Percentiles rank a stretch among this genome's conserved stretches.
Conservation (phyloP, 352 stramenopile genomes). For the Pythium phragmitis region DNA sequence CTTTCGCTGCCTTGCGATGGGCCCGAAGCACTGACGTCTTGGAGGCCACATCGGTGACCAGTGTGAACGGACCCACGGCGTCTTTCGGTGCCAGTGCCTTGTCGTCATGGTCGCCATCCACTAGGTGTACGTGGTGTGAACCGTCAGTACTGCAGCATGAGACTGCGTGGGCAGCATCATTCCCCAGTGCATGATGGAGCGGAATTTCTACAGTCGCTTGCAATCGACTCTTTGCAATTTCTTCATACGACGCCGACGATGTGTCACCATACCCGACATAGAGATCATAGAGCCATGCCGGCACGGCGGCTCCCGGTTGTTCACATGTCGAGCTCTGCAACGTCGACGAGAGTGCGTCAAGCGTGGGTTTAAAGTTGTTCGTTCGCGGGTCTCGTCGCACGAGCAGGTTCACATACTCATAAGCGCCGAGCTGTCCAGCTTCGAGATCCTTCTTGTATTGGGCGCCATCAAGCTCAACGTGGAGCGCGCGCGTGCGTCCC, state of each 20-base stretch:
- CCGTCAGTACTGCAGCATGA: conserved; percentile 29
- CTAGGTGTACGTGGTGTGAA: conserved; percentile 23
- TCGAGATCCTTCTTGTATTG: conserved; percentile 94
- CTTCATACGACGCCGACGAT: conserved; percentile 70
- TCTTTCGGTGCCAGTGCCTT: conserved; percentile 35
- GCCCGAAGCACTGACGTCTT: conserved; percentile 39
- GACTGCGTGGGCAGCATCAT: conserved; percentile 46
- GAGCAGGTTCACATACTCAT: conserved; percentile 93
- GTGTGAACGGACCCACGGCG: conserved; percentile 49
- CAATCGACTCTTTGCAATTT: conserved; percentile 49
- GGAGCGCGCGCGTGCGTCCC: conserved; percentile 85
- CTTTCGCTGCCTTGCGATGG: conserved; percentile 13
- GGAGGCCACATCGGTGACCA: conserved; percentile 39
- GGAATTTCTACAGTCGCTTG: conserved; percentile 34
- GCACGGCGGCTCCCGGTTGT: conserved; percentile 53
- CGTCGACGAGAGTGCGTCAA: conserved; percentile 81
- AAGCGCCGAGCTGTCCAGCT: conserved; percentile 52
- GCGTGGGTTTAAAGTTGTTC: conserved; percentile 95
- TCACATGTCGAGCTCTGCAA: conserved; percentile 8
- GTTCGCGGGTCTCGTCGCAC: conserved; percentile 84
- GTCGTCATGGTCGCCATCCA: conserved; percentile 34
- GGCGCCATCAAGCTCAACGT: conserved; percentile 87
- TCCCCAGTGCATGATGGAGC: conserved; percentile 42
- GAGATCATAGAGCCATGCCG: conserved; percentile 93
- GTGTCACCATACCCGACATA: conserved; percentile 94